Base-by-base conservation (phyloP, 2,329 filamentous ascomycete genomes). In the Fusarium circinatum region DNA sequence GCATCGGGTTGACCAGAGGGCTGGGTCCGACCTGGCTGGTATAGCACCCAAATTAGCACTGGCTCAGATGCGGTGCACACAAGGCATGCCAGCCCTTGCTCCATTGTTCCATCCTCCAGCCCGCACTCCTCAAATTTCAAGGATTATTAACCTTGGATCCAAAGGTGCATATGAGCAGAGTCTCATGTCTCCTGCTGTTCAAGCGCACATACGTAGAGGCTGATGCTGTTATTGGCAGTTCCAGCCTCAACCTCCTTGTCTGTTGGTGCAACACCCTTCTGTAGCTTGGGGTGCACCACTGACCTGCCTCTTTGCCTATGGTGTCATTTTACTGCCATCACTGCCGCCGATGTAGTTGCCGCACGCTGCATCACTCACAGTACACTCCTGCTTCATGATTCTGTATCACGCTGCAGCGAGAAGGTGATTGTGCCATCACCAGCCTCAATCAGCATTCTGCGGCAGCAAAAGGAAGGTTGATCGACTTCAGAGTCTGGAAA, bases 401-500 rank as follows among this genome's bases (percentile, higher is more conserved):
- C 60, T 60, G 70, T 75, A 75, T 68, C 62, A 75, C 73, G 44
- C 58, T 71, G 67, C 67, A 65, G 55, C 64, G 26, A 48, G 45
- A 48, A 28, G 28, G 57, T 64, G 63, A 65, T 62, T 60, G 56
- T 63, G 63, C 68, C 62, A 71, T 59, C 44, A 48, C 65, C 62
- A 70, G 54, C 68, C 64, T 66, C 62, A 65, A 64, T 61, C 54
- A 70, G 51, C 41, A 59, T 59, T 51, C 41, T 54, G 42, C 56
- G 26, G 30, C 52, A 70, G 56, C 60, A 61, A 70, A 70, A 47
- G 59, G 38, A 61, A 70, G 60, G 52, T 58, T 69, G 62, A 65
- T 68, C 68, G 65, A 72, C 78, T 75, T 70, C 52, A 75, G 78
- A 75, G 75, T 79, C 79, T 79, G 54, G 83, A 82, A 86, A 80